Evolutionary conservation across 1,284 basidiomycete genomes (phyloP), one percentile per base, ranked within the genome.

Genomic region (Cryptococcus wingfieldii): DNA sequence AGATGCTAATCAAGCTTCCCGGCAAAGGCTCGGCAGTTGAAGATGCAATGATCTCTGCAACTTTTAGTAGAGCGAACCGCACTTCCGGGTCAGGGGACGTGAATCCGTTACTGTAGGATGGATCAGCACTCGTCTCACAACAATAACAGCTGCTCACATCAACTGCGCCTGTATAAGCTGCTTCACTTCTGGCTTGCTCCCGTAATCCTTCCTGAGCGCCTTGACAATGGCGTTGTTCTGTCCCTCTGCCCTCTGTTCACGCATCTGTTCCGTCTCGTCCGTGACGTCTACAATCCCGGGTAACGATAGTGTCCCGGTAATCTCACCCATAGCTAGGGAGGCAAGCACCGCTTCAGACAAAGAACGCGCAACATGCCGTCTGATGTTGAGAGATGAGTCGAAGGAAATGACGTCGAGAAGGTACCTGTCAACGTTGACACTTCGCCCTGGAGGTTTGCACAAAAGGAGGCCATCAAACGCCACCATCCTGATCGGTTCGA

Each of bases 381-480:
- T 86, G 39, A 98, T 82, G 18, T 84, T 75, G 14, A 89, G 84
- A 7, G 89, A 97, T 31, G 88, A 82, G 72, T 98, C 95, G 65
- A 86, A 82, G 3, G 86, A 84, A 77, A 98, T 86, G 52, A 98
- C 86, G n/a, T 90, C 83, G 56, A 96, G 83, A 64, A 97, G 82
- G 71, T 98, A 98, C 27, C 86, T 84, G 80, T 92, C 87, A 59
- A 98, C 69, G 3, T 67, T 61, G 13, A 58, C 48, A 48, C 77
- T 79, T 50, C 80, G 77, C 19, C 80, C 78, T 1, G 82, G 75
- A 4, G 79, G 77, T 72, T 89, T 91, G 47, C 90, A 88, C 55
- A 98, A 81, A 76, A 98, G 86, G 4, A 99, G 81, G 19, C 89
- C 89, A 72, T 98, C 93, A 66, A 98, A 94, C 3, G 96, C 95